Conservation (phyloP, 2,329 filamentous ascomycete genomes). For the Aschersonia sp. region DNA sequence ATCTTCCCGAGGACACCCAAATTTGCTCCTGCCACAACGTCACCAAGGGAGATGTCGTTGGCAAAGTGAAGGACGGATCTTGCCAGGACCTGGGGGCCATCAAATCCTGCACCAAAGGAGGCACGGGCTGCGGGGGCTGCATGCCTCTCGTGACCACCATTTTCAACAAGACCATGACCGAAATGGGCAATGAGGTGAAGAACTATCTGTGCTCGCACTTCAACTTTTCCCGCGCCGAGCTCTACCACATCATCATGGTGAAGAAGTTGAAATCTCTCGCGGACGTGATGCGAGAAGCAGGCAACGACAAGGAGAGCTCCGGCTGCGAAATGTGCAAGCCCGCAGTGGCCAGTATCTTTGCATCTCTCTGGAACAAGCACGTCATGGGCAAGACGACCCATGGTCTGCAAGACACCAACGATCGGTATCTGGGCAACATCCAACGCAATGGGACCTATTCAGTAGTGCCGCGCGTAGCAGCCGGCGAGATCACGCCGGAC, state of each 20-base stretch:
- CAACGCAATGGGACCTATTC: slow-evolving; percentile 86
- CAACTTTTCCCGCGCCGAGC: slow-evolving; percentile 65
- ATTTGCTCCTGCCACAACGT: slow-evolving; percentile 93
- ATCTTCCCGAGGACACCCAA: slow-evolving; percentile 73
- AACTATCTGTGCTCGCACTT: slow-evolving; percentile 82
- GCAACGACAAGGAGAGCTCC: slow-evolving; percentile 54
- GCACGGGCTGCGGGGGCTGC: slow-evolving; percentile 81
- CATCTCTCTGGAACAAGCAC: slow-evolving; percentile 72
- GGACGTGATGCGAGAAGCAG: slow-evolving; percentile 66
- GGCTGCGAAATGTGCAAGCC: slow-evolving; percentile 86
- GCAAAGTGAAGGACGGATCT: slow-evolving; percentile 57
- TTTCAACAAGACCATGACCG: slow-evolving; percentile 77
- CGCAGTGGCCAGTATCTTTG: slow-evolving; percentile 63
- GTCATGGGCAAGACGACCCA: slow-evolving; percentile 57
- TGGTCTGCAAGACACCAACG: slow-evolving; percentile 82
- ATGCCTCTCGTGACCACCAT: slow-evolving; percentile 80
- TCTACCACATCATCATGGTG: slow-evolving; percentile 81
- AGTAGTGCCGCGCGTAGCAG: slow-evolving; percentile 69
- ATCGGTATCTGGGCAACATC: slow-evolving; percentile 76
- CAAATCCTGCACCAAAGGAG: slow-evolving; percentile 83
- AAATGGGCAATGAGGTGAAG: slow-evolving; percentile 74
- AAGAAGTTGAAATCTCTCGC: slow-evolving; percentile 59
- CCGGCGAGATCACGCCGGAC: slow-evolving; percentile 76
- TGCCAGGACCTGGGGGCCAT: slow-evolving; percentile 73
- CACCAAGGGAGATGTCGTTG: slow-evolving; percentile 65